A percentile compares a stretch with the other conserved stretches of the same genome.
Evolutionary conservation across 257 asterid species (phyloP).

Genomic region (Solanum ossicruentum): DNA sequence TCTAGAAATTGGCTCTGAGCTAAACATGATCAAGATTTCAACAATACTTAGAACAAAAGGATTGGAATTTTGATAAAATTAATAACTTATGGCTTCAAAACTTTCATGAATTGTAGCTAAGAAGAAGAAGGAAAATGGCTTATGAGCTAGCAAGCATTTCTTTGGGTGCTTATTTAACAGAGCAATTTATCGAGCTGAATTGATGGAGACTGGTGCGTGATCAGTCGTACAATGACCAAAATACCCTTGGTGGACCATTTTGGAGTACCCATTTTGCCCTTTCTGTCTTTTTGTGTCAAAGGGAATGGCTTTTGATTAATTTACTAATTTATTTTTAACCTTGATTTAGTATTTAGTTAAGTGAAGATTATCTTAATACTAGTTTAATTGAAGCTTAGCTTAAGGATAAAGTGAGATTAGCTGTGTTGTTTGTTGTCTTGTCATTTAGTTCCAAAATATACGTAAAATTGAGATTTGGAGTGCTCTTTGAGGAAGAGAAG

Average conservation of each 20-base stretch:
- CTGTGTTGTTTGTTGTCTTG: background rate
- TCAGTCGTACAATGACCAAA: background rate
- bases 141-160: background rate
- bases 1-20: slow-evolving; percentile 43
- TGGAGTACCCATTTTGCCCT: background rate
- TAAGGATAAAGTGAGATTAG: slow-evolving; percentile 18
- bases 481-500: slow-evolving; percentile 12
- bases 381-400: slow-evolving; percentile 16
- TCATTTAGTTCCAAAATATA: background rate
- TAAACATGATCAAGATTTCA: background rate
- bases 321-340: background rate
- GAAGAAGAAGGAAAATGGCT: background rate
- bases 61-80: background rate
- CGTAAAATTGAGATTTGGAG: background rate
- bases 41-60: background rate
- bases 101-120: background rate
- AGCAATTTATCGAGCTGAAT: background rate
- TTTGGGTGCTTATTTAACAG: background rate
- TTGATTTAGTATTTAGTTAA: background rate
- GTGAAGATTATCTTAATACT: slow-evolving; percentile 7
- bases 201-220: background rate
- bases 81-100: background rate
- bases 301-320: background rate
- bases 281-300: background rate
- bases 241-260: background rate